A percentile compares a stretch with the other conserved stretches of the same genome.
Conservation (phyloP, 73 alveolate species). For the Paramecium pentaurelia region DNA sequence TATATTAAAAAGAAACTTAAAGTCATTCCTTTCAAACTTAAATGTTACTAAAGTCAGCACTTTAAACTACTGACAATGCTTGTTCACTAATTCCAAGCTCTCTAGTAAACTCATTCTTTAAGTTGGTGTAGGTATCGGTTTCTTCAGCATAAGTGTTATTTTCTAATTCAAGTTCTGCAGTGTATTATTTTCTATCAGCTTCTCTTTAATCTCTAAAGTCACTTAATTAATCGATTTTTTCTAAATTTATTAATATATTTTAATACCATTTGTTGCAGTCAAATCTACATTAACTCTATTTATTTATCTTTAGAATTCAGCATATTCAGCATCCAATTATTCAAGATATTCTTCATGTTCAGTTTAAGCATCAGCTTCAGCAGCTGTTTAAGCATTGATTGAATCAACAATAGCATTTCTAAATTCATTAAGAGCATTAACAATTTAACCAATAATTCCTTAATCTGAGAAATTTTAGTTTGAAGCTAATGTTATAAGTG, state of each 20-base stretch:
- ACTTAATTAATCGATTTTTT: background rate
- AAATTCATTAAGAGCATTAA: conserved; percentile 10
- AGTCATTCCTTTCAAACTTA: conserved; percentile 8
- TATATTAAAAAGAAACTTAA: background rate
- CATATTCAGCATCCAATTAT: conserved; percentile 17
- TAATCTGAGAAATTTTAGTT: conserved; percentile 14
- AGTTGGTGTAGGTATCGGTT: background rate
- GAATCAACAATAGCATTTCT: conserved; percentile 30
- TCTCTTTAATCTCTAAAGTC: conserved; percentile 31
- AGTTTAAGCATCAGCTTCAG: background rate
- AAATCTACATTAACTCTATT: conserved; percentile 29
- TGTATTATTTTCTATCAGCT: background rate
- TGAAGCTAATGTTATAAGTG: conserved; percentile 32
- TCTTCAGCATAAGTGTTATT: conserved; percentile 23
- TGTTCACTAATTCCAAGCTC: conserved; percentile 24
- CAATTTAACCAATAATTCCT: conserved; percentile 5
- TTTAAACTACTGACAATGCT: background rate
- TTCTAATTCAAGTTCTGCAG: background rate
- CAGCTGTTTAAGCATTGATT: background rate
- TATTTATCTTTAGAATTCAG: conserved; percentile 48
- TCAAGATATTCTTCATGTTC: background rate
- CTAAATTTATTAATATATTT: background rate
- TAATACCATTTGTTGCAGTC: conserved; percentile 24
- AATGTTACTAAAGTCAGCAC: conserved; percentile 18
- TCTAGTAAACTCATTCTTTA: conserved; percentile 5